Evolutionary conservation across 176 grass and related monocot species (phyloP), one percentile per base, ranked within the genome.

Genomic region (Raddia distichophylla): DNA sequence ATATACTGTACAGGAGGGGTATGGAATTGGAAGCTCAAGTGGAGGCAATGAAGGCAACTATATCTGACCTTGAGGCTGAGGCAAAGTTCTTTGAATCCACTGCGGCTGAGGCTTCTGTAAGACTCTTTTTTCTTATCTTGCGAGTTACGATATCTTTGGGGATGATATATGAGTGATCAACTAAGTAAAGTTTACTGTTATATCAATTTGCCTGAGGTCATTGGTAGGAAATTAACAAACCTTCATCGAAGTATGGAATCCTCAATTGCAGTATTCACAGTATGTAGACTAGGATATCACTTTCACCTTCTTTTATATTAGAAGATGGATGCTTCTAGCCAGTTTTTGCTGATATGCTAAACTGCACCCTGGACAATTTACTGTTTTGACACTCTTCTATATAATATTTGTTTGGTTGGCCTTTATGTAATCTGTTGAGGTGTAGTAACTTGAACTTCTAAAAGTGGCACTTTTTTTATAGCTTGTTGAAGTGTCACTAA

Each of bases 1-100:
- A 99, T 58, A 91, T 93, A 76, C 71, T 99, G 81, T 88, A 81
- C 45, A 90, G 91, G 70, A 90, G 96, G 67, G 93, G 91, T 43
- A 81, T 85, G 84, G 81, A 88, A 57, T 73, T 99, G 70, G 93
- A 99, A 74, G 20, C 68, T 78, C 91, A 99, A 72, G 76, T 95
- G 12, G 89, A 90, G 59, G 86, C 69, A 7, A 87, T 92, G 87
- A 99, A 91, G 84, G 90, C 86, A 20, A 90, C 64, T 53, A 91
- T 93, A 52, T 69, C 82, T 34, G 93, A 95, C 81, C 93, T 99
- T 56, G 89, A 95, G 71, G 83, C 84, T 52, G 91, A 97, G 86
- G 86, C 84, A 3, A 93, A 91, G 72, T 93, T 93, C 84, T 97
- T 93, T 42, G 80, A 77, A 67, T 91, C 84, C 50, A 97, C 89